Conservation (phyloP, 2,329 filamentous ascomycete genomes). For the Epichloe coenophiala region DNA sequence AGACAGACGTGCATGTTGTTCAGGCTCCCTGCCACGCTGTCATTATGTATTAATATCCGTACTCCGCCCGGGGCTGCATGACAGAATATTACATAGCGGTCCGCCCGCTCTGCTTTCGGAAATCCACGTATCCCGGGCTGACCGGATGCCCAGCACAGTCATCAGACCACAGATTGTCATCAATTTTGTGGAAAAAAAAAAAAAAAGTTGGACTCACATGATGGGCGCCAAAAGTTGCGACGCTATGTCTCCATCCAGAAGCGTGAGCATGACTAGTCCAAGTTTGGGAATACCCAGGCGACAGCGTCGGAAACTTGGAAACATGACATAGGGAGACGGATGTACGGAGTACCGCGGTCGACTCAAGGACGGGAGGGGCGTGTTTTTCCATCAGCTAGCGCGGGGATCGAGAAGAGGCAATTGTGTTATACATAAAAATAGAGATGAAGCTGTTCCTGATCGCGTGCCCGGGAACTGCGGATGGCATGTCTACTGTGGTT, state of each 20-base stretch:
- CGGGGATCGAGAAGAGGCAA: neutral
- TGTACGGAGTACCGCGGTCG: too few species aligned
- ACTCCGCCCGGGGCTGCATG: too few species aligned
- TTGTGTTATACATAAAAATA: neutral
- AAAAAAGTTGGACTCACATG: conserved; percentile 1
- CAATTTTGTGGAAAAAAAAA: too few species aligned
- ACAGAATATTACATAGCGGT: too few species aligned
- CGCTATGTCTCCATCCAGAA: neutral
- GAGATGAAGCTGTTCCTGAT: neutral
- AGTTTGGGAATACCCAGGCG: neutral
- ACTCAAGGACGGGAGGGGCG: too few species aligned
- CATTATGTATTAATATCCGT: too few species aligned
- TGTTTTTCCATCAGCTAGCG: too few species aligned
- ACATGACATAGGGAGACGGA: too few species aligned
- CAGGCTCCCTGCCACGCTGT: too few species aligned
- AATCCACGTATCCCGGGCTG: neutral
- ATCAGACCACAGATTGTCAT: neutral
- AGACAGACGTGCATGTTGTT: too few species aligned
- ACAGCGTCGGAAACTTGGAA: too few species aligned
- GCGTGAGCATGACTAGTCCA: neutral
- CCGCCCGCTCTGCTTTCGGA: too few species aligned
- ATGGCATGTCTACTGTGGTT: neutral
- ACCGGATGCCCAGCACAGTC: neutral
- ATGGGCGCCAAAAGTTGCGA: conserved; percentile 2
- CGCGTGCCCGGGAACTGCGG: neutral